Conservation (phyloP, 2,329 filamentous ascomycete genomes). For the Aphanoascus verrucosus region DNA sequence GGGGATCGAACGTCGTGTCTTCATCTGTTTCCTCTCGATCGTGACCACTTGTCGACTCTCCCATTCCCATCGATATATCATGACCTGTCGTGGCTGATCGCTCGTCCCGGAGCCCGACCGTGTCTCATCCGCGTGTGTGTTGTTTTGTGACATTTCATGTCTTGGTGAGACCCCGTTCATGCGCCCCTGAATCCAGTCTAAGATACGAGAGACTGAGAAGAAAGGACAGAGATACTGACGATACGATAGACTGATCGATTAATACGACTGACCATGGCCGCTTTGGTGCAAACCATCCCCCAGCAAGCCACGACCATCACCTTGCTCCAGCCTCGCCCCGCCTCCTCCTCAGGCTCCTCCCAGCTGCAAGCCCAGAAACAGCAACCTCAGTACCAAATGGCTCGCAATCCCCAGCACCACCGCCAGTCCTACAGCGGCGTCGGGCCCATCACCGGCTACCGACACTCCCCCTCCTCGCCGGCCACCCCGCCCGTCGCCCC, state of each 20-base stretch:
- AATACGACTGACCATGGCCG: slow-evolving; percentile 73
- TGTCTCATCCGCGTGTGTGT: slow-evolving; percentile 18
- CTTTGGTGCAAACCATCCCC: slow-evolving; percentile 70
- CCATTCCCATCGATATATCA: too few species aligned
- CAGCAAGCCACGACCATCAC: slow-evolving; percentile 63
- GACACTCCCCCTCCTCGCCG: slow-evolving; percentile 8
- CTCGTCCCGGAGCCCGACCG: slow-evolving; percentile 3
- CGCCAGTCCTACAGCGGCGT: slow-evolving; percentile 34
- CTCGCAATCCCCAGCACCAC: slow-evolving; percentile 31
- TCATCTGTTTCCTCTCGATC: not conserved
- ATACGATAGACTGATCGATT: too few species aligned
- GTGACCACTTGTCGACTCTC: too few species aligned
- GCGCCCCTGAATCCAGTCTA: not conserved
- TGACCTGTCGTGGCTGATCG: slow-evolving; percentile 4
- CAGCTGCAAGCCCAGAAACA: slow-evolving; percentile 31
- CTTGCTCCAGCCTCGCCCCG: slow-evolving; percentile 64
- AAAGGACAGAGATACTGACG: too few species aligned
- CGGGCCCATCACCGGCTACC: slow-evolving; percentile 11
- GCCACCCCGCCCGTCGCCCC: slow-evolving; percentile 57
- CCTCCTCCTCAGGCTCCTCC: slow-evolving; percentile 45
- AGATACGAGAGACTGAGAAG: too few species aligned
- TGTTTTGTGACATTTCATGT: slow-evolving; percentile 10
- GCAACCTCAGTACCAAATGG: slow-evolving; percentile 31
- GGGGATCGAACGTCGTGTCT: too few species aligned
- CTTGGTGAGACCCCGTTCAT: slow-evolving; percentile 4